Conservation (phyloP, 176 grass and related monocot genomes). For the Tuctoria greenei region DNA sequence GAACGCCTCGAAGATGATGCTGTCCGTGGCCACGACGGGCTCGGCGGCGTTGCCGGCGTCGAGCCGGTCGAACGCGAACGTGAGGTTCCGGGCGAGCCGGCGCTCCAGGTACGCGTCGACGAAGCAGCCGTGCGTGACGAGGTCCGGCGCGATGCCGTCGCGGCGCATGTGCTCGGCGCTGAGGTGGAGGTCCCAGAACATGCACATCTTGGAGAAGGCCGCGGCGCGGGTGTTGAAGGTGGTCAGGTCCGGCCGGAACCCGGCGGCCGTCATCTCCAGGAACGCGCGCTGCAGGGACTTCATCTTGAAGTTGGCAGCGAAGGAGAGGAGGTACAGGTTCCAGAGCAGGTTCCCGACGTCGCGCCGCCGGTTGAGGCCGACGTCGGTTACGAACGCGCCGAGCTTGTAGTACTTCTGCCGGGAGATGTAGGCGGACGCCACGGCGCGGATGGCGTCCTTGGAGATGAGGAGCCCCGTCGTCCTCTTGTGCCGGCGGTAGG, state of each 20-base stretch:
- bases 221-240: constrained; percentile 79
- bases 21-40: constrained; percentile 57
- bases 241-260: constrained; percentile 64
- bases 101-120: constrained; percentile 78
- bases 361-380: constrained; percentile 57
- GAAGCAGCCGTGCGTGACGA: constrained; percentile 80
- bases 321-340: constrained; percentile 86
- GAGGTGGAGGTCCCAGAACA: constrained; percentile 98
- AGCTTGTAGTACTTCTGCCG: constrained; percentile 68
- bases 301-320: constrained; percentile 93
- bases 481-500: constrained; percentile 59
- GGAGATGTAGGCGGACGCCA: constrained; percentile 66
- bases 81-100: constrained; percentile 68
- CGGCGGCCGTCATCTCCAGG: constrained; percentile 72
- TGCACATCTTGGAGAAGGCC: constrained; percentile 85
- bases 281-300: constrained; percentile 90
- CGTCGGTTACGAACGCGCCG: constrained; percentile 58
- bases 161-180: constrained; percentile 75
- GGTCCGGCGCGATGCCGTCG: constrained; percentile 61
- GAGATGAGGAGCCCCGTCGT: constrained; percentile 58
- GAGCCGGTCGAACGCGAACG: constrained; percentile 59
- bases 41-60: constrained; percentile 10
- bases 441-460: constrained; percentile 43
- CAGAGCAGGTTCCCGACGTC: constrained; percentile 71
- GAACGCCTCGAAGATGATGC: constrained; percentile 68